These are phyloP conservation scores for Trypanosoma platydactyli DNA, from an alignment of 208 protist species.

Conservation along the genomic window DNA sequence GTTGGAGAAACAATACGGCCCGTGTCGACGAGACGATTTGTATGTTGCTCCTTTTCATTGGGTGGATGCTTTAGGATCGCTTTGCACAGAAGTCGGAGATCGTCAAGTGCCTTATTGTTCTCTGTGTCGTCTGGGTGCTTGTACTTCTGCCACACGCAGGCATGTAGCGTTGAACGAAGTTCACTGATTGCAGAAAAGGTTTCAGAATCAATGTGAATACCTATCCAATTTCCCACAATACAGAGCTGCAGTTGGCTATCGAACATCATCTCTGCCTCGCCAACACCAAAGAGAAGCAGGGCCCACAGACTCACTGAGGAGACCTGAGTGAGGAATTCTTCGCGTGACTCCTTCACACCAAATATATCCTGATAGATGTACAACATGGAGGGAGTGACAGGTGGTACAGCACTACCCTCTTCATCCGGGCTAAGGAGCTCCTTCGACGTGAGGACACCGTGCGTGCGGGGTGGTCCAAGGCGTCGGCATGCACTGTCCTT, in stretches of 20 bases:
- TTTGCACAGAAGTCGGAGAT: slow-evolving; percentile 54
- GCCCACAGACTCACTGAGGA: slow-evolving; percentile 78
- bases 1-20: slow-evolving; percentile 30
- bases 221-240: slow-evolving; percentile 76
- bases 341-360: slow-evolving; percentile 43
- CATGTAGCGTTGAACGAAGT: slow-evolving; percentile 50
- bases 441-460: slow-evolving; percentile 29
- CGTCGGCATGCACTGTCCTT: slow-evolving; percentile 79
- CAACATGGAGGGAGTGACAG: slow-evolving; percentile 50
- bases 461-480: slow-evolving; percentile 38
- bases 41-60: slow-evolving; percentile 21
- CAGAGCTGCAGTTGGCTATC: slow-evolving; percentile 49
- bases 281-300: slow-evolving; percentile 79
- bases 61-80: slow-evolving; percentile 57
- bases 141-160: slow-evolving; percentile 63
- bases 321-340: slow-evolving; percentile 75
- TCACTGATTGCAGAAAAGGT: slow-evolving; percentile 44
- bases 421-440: slow-evolving; percentile 27
- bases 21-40: slow-evolving; percentile 30
- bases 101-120: slow-evolving; percentile 56
- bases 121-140: slow-evolving; percentile 44
- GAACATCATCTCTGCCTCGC: slow-evolving; percentile 58
- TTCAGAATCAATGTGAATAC: slow-evolving; percentile 43
- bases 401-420: background rate
- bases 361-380: slow-evolving; percentile 86